phyloP scores from a whole-genome alignment of 2,329 filamentous ascomycete genomes.

The Scedosporium aurantiacum region DNA sequence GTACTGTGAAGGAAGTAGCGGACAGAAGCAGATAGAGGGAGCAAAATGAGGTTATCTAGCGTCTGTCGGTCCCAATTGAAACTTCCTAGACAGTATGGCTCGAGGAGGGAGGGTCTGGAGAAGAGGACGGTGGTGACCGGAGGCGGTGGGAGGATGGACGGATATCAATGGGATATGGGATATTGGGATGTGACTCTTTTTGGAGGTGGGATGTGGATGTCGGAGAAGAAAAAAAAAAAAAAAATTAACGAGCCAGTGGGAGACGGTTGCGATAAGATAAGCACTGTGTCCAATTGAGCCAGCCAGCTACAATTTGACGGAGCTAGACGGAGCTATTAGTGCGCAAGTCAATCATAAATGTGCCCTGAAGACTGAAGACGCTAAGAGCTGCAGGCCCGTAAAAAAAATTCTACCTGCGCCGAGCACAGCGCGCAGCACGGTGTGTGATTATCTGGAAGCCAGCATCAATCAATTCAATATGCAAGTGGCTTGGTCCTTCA shows the following conservation, averaged over 20 bases:
- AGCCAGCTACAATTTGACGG: background rate
- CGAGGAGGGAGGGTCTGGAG: background rate
- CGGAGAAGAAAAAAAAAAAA: conserved; percentile 9
- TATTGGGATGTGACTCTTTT: conserved; percentile 9
- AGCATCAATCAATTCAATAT: too few species aligned
- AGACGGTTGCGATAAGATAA: conserved; percentile 7
- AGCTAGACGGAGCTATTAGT: background rate
- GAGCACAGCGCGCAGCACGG: too few species aligned
- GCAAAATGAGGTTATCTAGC: background rate
- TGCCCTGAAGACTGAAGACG: too few species aligned
- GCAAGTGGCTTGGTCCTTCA: too few species aligned
- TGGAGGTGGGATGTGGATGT: conserved; percentile 10
- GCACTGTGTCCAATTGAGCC: background rate
- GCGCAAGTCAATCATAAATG: background rate
- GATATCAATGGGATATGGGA: too few species aligned
- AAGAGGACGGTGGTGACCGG: background rate
- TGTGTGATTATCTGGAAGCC: too few species aligned
- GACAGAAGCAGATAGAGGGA: background rate
- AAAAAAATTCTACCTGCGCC: too few species aligned
- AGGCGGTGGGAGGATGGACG: background rate
- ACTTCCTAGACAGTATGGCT: background rate
- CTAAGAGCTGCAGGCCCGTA: too few species aligned
- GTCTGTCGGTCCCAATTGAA: conserved; percentile 5
- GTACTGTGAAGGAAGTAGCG: background rate
- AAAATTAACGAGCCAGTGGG: conserved; percentile 5